These are phyloP conservation scores for Hysterium pulicare DNA, from an alignment of 2,329 filamentous ascomycete genomes.

Conservation along the genomic window DNA sequence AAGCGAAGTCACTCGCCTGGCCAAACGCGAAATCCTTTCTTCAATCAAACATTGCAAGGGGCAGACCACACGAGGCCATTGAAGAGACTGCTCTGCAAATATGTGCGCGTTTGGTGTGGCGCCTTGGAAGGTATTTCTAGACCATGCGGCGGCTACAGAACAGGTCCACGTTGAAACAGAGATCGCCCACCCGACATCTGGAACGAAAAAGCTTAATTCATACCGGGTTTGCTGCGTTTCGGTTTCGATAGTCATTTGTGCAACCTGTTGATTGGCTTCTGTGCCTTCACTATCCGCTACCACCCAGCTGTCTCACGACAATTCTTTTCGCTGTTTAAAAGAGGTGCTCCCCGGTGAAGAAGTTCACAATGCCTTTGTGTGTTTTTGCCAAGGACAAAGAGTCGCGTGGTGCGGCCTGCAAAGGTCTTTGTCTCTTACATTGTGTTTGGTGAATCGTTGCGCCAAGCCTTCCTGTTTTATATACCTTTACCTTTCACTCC, in stretches of 20 bases:
- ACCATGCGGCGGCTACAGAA: slow-evolving; percentile 29
- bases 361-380: slow-evolving; percentile 7
- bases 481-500: not conserved
- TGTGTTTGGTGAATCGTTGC: slow-evolving; percentile 22
- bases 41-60: not conserved
- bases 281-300: slow-evolving; percentile 16
- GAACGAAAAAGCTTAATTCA: slow-evolving; percentile 32
- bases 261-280: slow-evolving; percentile 31
- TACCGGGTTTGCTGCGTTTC: slow-evolving; percentile 29
- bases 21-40: not conserved
- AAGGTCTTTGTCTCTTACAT: slow-evolving; percentile 24
- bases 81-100: not conserved
- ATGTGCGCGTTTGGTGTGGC: not conserved
- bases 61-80: not conserved
- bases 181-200: slow-evolving; percentile 30
- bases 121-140: not conserved
- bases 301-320: slow-evolving; percentile 27
- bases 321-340: slow-evolving; percentile 13
- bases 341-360: not conserved
- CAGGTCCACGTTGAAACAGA: slow-evolving; percentile 33
- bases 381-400: slow-evolving; percentile 16
- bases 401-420: slow-evolving; percentile 11
- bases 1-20: not conserved
- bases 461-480: not conserved
- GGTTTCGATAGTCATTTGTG: slow-evolving; percentile 29